These are phyloP conservation scores for Claviceps sp. DNA, from an alignment of 2,329 filamentous ascomycete species.

Conservation along the genomic window DNA sequence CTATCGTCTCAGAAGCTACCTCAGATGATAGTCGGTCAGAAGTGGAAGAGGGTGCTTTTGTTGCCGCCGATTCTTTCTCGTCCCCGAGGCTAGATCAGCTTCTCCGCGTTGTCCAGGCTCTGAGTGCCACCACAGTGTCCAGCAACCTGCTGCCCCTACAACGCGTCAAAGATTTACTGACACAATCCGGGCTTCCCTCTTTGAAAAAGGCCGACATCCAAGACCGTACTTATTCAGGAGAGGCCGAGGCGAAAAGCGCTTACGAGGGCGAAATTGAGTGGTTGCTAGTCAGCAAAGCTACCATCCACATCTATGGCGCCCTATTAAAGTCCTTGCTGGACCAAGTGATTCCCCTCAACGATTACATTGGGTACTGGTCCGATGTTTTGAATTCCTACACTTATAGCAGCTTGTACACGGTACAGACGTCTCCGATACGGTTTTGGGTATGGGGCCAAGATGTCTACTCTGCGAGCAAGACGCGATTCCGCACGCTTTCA, in stretches of 20 bases:
- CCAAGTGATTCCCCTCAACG: conserved; percentile 68
- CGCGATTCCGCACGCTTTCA: conserved; percentile 26
- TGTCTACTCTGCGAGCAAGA: conserved; percentile 49
- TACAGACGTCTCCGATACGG: conserved; percentile 71
- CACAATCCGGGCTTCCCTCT: conserved; percentile 44
- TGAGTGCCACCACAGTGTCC: conserved; percentile 57
- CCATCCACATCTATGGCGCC: conserved; percentile 77
- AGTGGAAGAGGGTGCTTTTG: conserved; percentile 20
- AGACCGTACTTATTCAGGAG: conserved; percentile 16
- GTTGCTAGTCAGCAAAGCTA: conserved; percentile 81
- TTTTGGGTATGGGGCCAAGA: conserved; percentile 60
- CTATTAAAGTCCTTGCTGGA: conserved; percentile 66
- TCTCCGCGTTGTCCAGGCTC: conserved; percentile 51
- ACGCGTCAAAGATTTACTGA: conserved; percentile 48
- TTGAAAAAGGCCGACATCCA: conserved; percentile 16
- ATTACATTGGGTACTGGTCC: conserved; percentile 95
- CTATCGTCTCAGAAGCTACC: conserved; percentile 25
- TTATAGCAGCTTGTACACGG: conserved; percentile 67
- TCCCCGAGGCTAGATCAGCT: conserved; percentile 47
- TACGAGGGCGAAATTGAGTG: conserved; percentile 77
- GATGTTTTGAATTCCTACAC: conserved; percentile 67
- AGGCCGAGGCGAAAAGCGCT: conserved; percentile 23
- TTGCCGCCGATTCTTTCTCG: conserved; percentile 29
- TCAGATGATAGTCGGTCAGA: conserved; percentile 28
- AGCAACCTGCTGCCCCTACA: conserved; percentile 45